phyloP scores from a whole-genome alignment of 192 early-diverging fungal genomes.

The Coemansia sp. region DNA sequence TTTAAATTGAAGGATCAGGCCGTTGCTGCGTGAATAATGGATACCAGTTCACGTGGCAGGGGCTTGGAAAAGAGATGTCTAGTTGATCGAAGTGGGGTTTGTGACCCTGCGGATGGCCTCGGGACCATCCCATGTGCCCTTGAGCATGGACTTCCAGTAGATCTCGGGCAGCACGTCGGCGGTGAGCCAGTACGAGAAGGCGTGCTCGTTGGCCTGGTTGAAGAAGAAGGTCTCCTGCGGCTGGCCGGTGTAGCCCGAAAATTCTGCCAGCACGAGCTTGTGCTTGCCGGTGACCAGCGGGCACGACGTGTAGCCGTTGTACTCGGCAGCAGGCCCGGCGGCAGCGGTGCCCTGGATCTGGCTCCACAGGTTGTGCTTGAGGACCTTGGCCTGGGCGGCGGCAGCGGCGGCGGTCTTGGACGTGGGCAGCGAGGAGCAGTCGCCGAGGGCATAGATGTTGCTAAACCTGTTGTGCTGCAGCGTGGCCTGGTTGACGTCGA shows the following conservation, averaged over 20 bases:
- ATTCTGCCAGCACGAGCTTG: slow-evolving; percentile 82
- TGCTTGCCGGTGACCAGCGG: slow-evolving; percentile 78
- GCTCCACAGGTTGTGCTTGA: slow-evolving; percentile 70
- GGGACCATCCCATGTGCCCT: slow-evolving; percentile 77
- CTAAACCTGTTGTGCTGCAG: slow-evolving; percentile 73
- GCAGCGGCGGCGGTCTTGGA: slow-evolving; percentile 92
- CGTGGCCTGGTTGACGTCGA: slow-evolving; percentile 76
- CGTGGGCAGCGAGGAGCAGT: slow-evolving; percentile 79
- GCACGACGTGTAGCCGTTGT: slow-evolving; percentile 83
- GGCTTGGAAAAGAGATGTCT: too few relatives aligned
- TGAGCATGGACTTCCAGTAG: slow-evolving; percentile 80
- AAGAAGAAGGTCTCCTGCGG: slow-evolving; percentile 81
- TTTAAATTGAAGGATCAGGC: background rate
- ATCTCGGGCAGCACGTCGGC: slow-evolving; percentile 73
- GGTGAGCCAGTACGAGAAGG: slow-evolving; percentile 68
- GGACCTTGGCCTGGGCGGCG: slow-evolving; percentile 69
- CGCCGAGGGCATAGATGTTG: slow-evolving; percentile 79
- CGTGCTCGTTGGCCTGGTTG: slow-evolving; percentile 71
- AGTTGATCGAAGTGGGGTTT: slow-evolving; percentile 46
- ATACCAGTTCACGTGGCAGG: background rate
- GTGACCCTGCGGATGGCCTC: slow-evolving; percentile 56
- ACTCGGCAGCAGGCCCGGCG: slow-evolving; percentile 56
- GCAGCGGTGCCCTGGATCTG: slow-evolving; percentile 53
- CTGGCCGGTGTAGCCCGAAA: slow-evolving; percentile 68
- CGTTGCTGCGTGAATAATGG: too few relatives aligned